These are phyloP conservation scores for Colletotrichum destructivum DNA, from an alignment of 2,329 filamentous ascomycete species.

Conservation along the genomic window DNA sequence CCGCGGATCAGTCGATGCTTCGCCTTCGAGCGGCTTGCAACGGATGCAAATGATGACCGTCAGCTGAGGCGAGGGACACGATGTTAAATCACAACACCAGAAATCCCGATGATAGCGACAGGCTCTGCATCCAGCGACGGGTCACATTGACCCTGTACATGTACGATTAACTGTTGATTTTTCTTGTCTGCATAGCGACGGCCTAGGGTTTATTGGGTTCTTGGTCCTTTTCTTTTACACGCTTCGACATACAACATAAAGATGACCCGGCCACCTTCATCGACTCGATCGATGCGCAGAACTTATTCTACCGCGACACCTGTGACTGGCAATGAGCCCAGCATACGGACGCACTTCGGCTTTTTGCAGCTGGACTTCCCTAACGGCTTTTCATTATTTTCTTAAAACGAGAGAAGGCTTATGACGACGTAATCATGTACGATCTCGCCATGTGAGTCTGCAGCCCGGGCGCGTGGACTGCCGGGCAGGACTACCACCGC, in stretches of 20 bases:
- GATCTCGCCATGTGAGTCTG: slow-evolving; percentile 3
- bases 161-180: slow-evolving; percentile 44
- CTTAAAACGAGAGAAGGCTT: slow-evolving; percentile 9
- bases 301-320: background rate
- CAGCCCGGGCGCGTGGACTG: slow-evolving; percentile 4
- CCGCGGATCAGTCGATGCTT: slow-evolving; percentile 65
- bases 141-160: slow-evolving; percentile 41
- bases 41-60: slow-evolving; percentile 78
- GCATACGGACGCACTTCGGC: background rate
- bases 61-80: slow-evolving; percentile 54
- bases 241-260: slow-evolving; percentile 39
- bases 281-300: slow-evolving; percentile 9
- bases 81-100: slow-evolving; percentile 6
- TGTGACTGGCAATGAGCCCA: slow-evolving; percentile 12
- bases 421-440: slow-evolving; percentile 30
- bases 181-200: slow-evolving; percentile 45
- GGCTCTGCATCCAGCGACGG: background rate
- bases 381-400: slow-evolving; percentile 25
- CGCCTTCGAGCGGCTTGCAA: slow-evolving; percentile 66
- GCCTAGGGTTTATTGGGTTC: slow-evolving; percentile 34
- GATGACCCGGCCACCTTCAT: slow-evolving; percentile 17
- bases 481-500: slow-evolving; percentile 2
- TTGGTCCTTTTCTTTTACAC: slow-evolving; percentile 25
- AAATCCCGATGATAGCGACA: background rate
- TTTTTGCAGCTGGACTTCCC: slow-evolving; percentile 1